Base-by-base conservation (phyloP, 2,329 filamentous ascomycete genomes). In the Fusarium continuum region DNA sequence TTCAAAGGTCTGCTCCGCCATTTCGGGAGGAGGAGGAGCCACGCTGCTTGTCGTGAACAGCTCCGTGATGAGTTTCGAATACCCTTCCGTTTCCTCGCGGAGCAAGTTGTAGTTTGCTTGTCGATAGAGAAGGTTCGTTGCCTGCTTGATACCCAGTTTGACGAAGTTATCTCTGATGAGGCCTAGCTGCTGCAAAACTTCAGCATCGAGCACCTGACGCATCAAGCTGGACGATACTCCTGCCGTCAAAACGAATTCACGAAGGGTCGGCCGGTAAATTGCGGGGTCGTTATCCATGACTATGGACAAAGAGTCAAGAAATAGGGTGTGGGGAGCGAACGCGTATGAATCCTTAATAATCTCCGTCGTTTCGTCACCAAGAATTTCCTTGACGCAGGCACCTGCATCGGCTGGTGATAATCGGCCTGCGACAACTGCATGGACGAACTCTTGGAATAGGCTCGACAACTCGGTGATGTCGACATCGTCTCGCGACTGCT, bases 91-190 rank as follows among this genome's bases (percentile, higher is more conserved):
- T 77, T 99, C 95, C 78, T 99, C 95, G 38, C 95, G 89, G 17
- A 99, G 81, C 8, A 99, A 80, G 71, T 99, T 99, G 81, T 97
- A 98, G 76, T 97, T 98, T 13, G 94, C 92, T 77, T 98, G 95
- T 58, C 93, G 90, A 75, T 99, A 99, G 1, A 99, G 84, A 5
- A 95, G 83, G 70, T 97, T 96, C 8, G 95, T 99, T 43, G 93
- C 91, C 72, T 96, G 93, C 51, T 94, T 89, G 65, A 97, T 93
- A 14, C 90, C 90, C 73, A 95, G 87, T 66, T 89, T 89, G 54
- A 85, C 82, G 75, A 98, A 99, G 6, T 89, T 94, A n/a, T 90
- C 87, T 44, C 93, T 87, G 43, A 97, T 91, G 36, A 99, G 82
- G 9, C 91, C 90, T 13, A 97, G 79, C 23, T 89, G 84, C 70